These are phyloP conservation scores for Curvularia spicifera DNA, from an alignment of 2,329 filamentous ascomycete species.

Conservation along the genomic window DNA sequence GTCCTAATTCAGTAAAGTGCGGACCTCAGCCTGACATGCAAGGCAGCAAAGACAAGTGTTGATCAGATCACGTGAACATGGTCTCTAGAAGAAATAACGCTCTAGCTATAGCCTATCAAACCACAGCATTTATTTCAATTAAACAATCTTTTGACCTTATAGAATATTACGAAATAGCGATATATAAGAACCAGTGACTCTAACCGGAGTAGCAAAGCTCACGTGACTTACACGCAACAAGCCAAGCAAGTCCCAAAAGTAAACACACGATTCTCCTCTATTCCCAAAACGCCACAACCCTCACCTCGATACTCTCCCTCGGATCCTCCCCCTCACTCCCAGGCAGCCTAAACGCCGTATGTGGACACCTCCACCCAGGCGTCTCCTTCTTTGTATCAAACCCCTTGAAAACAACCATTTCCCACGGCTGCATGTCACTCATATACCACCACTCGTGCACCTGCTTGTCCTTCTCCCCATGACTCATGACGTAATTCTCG, in stretches of 20 bases:
- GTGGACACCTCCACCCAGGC: slow-evolving; percentile 34
- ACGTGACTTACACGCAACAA: background rate
- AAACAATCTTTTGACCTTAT: too few relatives aligned
- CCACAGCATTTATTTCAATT: too few relatives aligned
- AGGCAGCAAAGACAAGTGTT: too few relatives aligned
- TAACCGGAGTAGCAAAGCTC: background rate
- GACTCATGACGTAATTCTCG: slow-evolving; percentile 30
- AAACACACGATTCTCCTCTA: background rate
- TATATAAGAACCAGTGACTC: background rate
- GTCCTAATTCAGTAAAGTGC: too few relatives aligned
- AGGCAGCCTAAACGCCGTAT: slow-evolving; percentile 33
- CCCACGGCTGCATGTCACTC: slow-evolving; percentile 29
- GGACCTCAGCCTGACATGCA: too few relatives aligned
- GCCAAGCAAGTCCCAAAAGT: background rate
- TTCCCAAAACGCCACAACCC: slow-evolving; percentile 31
- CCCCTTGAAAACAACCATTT: slow-evolving; percentile 37
- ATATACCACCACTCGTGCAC: slow-evolving; percentile 40
- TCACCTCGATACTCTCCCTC: slow-evolving; percentile 39
- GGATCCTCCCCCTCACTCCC: slow-evolving; percentile 18
- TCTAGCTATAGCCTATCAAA: too few relatives aligned
- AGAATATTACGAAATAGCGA: too few relatives aligned
- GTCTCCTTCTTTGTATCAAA: slow-evolving; percentile 28
- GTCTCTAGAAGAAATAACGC: too few relatives aligned
- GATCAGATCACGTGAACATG: too few relatives aligned
- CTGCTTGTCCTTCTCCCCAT: slow-evolving; percentile 12